Base-by-base conservation (phyloP, 1,284 basidiomycete genomes). In the Marasmius tenuissimus region DNA sequence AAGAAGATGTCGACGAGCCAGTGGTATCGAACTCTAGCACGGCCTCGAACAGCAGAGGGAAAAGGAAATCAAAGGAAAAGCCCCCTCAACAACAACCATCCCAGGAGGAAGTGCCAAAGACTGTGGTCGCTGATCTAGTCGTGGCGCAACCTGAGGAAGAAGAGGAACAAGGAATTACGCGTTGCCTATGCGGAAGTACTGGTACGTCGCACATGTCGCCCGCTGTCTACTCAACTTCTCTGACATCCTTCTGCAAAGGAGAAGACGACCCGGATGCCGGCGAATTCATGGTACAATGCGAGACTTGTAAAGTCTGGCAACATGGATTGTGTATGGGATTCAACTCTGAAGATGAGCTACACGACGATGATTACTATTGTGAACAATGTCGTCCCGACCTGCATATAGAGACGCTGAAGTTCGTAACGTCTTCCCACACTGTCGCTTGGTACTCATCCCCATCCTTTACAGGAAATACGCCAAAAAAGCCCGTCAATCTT, bases 291-390 rank as follows among this genome's bases (percentile, higher is more conserved):
- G 95, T 98, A 57, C 93, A 96, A 75, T 99, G 97, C 78, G 97
- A 99, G 78, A 90, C 84, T 59, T 99, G 97, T 82, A 93, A 94
- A 71, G 94, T 94, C 64, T 99, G 97, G 97, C 97, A 99, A 76
- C 97, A 99, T 75, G 96, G 96, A 18, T 85, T 91, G 37, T 99
- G 97, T 78, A 96, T 99, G 88, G 97, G 97, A 55, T 94, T 94
- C 74, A 87, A 90, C 72, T 87, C 87, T 48, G 93, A 96, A 73
- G 91, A 92, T 64, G 89, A 90, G 69, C 85, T 93, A 37, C 89
- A 89, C 61, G 85, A 92, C 68, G 87, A 88, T 71, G 83, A 88
- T 76, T 93, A 99, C 78, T 97, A 91, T 70, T 99, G 97, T 77
- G 97, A 99, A 77, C 81, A 88, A 69, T 99, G 97, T 77, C 85